Percentiles rank a stretch among this genome's conserved stretches.
These are phyloP conservation scores for Phoenix dactylifera DNA, from an alignment of 176 grass and related monocot genomes.

Conservation along the genomic window DNA sequence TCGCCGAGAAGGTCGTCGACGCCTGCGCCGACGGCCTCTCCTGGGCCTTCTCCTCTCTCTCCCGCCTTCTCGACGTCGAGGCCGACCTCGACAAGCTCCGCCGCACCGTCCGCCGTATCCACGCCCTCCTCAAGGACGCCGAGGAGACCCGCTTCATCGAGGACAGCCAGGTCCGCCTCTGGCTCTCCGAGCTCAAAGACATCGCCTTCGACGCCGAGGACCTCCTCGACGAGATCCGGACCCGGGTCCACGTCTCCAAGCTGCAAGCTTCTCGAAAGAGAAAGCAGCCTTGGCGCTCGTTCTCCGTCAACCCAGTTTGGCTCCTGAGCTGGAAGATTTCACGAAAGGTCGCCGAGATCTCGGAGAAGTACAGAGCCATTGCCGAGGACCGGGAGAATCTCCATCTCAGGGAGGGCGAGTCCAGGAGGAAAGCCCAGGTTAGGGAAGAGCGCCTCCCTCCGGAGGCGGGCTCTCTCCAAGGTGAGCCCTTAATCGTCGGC, in stretches of 20 bases:
- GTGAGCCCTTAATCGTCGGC: slow-evolving; percentile 4
- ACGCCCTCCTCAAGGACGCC: neutral
- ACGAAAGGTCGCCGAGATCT: slow-evolving; percentile 14
- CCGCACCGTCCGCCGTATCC: slow-evolving; percentile 21
- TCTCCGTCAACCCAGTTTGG: neutral
- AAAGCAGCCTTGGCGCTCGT: slow-evolving; percentile 16
- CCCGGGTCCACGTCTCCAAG: slow-evolving; percentile 15
- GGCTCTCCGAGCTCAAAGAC: neutral
- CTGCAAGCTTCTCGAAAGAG: slow-evolving; percentile 15
- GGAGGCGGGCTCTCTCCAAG: neutral
- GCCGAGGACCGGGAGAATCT: neutral
- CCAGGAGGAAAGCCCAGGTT: neutral
- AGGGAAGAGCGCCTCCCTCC: too few relatives aligned
- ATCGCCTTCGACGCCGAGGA: slow-evolving; percentile 40
- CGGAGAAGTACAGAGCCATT: slow-evolving; percentile 24
- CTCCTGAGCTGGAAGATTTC: slow-evolving; percentile 15
- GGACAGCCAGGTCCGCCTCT: neutral
- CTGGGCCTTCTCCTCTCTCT: too few relatives aligned
- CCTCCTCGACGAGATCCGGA: slow-evolving; percentile 26
- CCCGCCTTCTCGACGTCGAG: slow-evolving; percentile 15
- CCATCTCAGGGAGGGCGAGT: slow-evolving; percentile 20
- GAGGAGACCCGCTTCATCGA: neutral
- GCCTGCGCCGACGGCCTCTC: too few relatives aligned
- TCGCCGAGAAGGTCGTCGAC: too few relatives aligned
- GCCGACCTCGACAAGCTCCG: slow-evolving; percentile 28